Conservation (phyloP, 768 basidiomycete genomes). For the Saitozyma podzolica region DNA sequence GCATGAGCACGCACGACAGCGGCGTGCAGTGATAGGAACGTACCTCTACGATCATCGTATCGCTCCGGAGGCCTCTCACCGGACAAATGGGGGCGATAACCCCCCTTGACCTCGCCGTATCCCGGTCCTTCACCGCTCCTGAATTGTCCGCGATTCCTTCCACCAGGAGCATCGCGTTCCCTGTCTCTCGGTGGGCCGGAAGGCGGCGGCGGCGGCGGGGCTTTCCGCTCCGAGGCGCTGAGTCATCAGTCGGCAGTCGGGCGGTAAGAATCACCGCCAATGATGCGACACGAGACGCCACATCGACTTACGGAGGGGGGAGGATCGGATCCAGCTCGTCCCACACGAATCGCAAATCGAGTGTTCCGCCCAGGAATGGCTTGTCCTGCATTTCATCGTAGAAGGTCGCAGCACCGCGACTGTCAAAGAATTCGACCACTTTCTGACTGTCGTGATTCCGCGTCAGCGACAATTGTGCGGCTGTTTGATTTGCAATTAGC, state of each 20-base stretch:
- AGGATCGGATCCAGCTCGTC: slow-evolving; percentile 65
- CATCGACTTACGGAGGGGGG: slow-evolving; percentile 55
- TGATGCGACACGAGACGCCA: slow-evolving; percentile 31
- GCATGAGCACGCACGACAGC: background rate
- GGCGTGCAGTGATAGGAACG: background rate
- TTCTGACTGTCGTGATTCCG: slow-evolving; percentile 64
- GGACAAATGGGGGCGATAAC: no score
- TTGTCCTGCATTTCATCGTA: slow-evolving; percentile 77
- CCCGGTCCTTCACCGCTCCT: slow-evolving; percentile 26
- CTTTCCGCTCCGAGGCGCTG: no score
- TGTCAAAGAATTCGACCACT: slow-evolving; percentile 89
- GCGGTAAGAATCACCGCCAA: no score
- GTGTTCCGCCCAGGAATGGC: slow-evolving; percentile 76
- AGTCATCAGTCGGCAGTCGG: no score
- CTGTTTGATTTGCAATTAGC: slow-evolving; percentile 25
- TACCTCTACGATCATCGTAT: slow-evolving; percentile 1
- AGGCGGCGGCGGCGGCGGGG: no score
- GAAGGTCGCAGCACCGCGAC: slow-evolving; percentile 73
- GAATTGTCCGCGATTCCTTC: background rate
- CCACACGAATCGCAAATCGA: slow-evolving; percentile 86
- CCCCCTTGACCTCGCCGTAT: slow-evolving; percentile 22
- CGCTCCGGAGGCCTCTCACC: background rate
- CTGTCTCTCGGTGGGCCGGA: no score
- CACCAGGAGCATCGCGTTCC: no score
- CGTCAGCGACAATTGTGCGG: slow-evolving; percentile 57